These are phyloP conservation scores for Talaromyces islandicus DNA, from an alignment of 2,329 filamentous ascomycete species.

Conservation along the genomic window DNA sequence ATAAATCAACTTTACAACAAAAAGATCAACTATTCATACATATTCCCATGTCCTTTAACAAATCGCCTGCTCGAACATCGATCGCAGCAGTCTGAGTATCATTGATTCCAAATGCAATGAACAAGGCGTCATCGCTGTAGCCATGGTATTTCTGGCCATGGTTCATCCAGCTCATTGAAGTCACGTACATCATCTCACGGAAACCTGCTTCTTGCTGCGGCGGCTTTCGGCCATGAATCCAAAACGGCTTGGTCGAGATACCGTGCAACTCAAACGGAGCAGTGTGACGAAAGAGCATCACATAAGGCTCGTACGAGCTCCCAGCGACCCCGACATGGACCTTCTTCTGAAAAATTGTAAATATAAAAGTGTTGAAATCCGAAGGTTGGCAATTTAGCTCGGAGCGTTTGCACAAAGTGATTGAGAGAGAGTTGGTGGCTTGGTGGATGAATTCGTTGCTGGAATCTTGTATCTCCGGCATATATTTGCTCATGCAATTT, in stretches of 20 bases:
- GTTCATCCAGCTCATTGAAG: slow-evolving; percentile 51
- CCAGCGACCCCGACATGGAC: slow-evolving; percentile 34
- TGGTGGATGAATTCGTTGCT: slow-evolving; percentile 50
- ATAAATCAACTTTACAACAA: neutral
- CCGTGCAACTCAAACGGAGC: slow-evolving; percentile 48
- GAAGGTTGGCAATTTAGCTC: slow-evolving; percentile 40
- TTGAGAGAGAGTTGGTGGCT: slow-evolving; percentile 52
- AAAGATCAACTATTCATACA: neutral
- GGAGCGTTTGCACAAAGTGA: slow-evolving; percentile 49
- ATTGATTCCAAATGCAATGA: slow-evolving; percentile 53
- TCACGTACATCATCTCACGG: slow-evolving; percentile 54
- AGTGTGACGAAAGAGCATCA: slow-evolving; percentile 45
- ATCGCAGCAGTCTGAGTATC: neutral
- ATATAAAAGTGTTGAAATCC: slow-evolving; percentile 49
- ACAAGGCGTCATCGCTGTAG: slow-evolving; percentile 50
- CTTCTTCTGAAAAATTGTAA: slow-evolving; percentile 54
- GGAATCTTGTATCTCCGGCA: slow-evolving; percentile 34
- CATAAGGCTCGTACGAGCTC: slow-evolving; percentile 49
- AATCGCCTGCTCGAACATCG: neutral
- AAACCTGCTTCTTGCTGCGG: slow-evolving; percentile 21
- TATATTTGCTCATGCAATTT: slow-evolving; percentile 41
- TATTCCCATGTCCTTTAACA: neutral
- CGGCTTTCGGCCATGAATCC: slow-evolving; percentile 47
- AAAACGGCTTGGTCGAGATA: slow-evolving; percentile 47
- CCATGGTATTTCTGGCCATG: slow-evolving; percentile 48